Evolutionary conservation across 2,329 filamentous ascomycete species (phyloP), one percentile per base, ranked within the genome.

Genomic region (Pseudogymnoascus sp.): DNA sequence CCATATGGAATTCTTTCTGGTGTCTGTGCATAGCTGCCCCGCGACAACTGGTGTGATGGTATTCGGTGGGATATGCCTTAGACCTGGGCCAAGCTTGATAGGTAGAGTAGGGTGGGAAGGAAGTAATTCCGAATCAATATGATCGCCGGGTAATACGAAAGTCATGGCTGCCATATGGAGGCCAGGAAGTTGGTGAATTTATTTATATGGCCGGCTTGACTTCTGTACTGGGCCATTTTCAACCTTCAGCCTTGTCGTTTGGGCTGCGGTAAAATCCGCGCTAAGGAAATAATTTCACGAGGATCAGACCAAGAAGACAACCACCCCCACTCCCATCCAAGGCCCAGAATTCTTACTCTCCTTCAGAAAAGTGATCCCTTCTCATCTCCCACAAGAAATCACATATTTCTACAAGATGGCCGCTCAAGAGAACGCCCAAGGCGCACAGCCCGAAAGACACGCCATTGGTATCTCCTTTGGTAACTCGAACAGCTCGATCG

Each of bases 401-500:
- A 60, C 56, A 60, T 22, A 65, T 59, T 38, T 50, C 37, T 37
- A 22, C 35, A 70, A 66, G 37, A 74, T 74, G 72, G 66, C 71
- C 64, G 66, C 66, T 65, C 70, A 72, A 67, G 66, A 61, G 12
- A 62, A 59, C 43, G 8, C 14, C 43, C 43, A 53, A n/a, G 43
- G 43, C 43, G 43, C 43, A 31, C 43, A 53, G 77, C 84, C 85
- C 61, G 78, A 87, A 70, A 82, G 85, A 71, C 81, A 83, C 72
- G 91, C 89, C 75, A 98, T 99, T 78, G 95, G 95, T 76, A 92
- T 99, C 75, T 90, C 93, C 70, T 97, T 98, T 82, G 95, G 95
- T 79, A 99, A 98, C 82, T 93, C 92, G 66, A 96, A 96, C 87
- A 96, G 91, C 81, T 97, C 92, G 65, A 97, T 99, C 79, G 93